Evolutionary conservation across 306 rosid species (phyloP).

Genomic region (Casuarina equisetifolia): DNA sequence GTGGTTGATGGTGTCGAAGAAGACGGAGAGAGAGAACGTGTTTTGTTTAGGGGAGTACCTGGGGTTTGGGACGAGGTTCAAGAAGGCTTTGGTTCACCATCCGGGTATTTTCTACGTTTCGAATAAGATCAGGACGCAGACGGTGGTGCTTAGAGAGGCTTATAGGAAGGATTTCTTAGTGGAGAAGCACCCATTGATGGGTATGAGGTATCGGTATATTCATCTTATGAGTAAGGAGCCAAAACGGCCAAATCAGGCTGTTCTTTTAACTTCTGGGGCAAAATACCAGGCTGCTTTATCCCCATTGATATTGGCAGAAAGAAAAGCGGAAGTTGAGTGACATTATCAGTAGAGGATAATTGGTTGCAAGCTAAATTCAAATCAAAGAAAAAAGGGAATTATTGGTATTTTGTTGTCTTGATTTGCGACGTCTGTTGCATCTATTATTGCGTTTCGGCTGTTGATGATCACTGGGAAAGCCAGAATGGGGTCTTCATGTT

Average conservation of each 20-base stretch:
- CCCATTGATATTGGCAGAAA: not conserved
- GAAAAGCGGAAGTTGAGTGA: not conserved
- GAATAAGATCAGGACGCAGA: slow-evolving; percentile 75
- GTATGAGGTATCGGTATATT: slow-evolving; percentile 63
- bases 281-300: not conserved
- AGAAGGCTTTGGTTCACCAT: slow-evolving; percentile 75
- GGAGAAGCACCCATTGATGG: slow-evolving; percentile 70
- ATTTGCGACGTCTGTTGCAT: not conserved
- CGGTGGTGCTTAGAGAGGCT: slow-evolving; percentile 79
- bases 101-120: slow-evolving; percentile 83
- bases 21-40: slow-evolving; percentile 60
- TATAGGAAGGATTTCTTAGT: slow-evolving; percentile 65
- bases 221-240: slow-evolving; percentile 58
- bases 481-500: not conserved
- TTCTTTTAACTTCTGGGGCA: slow-evolving; percentile 8
- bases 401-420: not conserved
- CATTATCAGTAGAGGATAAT: not conserved
- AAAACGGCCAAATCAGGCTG: slow-evolving; percentile 26
- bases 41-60: slow-evolving; percentile 59
- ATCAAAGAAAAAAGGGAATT: not conserved
- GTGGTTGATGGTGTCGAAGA: slow-evolving; percentile 74
- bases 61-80: slow-evolving; percentile 67
- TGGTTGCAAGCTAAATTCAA: not conserved
- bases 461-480: not conserved
- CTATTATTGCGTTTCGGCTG: not conserved